Evolutionary conservation across 352 stramenopile species (phyloP), one percentile per base, ranked within the genome.

Genomic region (Ophiocytium majus): DNA sequence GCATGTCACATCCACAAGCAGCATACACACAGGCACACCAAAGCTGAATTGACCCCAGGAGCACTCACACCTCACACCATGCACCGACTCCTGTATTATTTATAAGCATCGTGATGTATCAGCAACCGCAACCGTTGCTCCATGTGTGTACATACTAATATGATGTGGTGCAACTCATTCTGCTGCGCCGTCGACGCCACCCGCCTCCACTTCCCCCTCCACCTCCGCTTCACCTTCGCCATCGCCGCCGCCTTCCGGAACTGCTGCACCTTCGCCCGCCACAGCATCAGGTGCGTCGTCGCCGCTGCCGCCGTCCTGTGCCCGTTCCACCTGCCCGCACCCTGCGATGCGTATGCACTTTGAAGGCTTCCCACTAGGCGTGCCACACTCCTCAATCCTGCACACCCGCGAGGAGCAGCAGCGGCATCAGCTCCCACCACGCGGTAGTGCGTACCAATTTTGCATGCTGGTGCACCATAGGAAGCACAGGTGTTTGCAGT

Each of bases 361-460:
- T 0, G 79, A 81, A 9, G 83, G 83, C 75, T 87, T 76, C 81
- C 83, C 83, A n/a, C 79, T 85, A 9, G 79, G 83, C n/a, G 79
- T 84, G n/a, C 83, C 83, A 66, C 78, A 85, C 36, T 82, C 83
- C 36, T 87, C 83, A 35, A 87, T 87, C 37, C 66, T 79, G 10
- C 83, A 79, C 34, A 87, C 79, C 14, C 82, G 36, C 79, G 31
- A 76, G 10, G 81, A 63, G 79, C 85, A 85, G 32, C 64, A 78
- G 34, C 80, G 63, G 31, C 81, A 66, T 32, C 79, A 74, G 57
- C 82, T 32, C 57, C 10, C 9, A 34, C 1, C 9, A 50, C 10
- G 49, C 0, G 31, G 36, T 28, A 50, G 19, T 78, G 0, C 0
- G 0, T 1, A 36, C 31, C 23, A 36, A 37, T 50, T 19, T 79